Evolutionary conservation across 352 stramenopile species (phyloP), one percentile per base, ranked within the genome.

Genomic region (Hyaloperonospora brassicae): DNA sequence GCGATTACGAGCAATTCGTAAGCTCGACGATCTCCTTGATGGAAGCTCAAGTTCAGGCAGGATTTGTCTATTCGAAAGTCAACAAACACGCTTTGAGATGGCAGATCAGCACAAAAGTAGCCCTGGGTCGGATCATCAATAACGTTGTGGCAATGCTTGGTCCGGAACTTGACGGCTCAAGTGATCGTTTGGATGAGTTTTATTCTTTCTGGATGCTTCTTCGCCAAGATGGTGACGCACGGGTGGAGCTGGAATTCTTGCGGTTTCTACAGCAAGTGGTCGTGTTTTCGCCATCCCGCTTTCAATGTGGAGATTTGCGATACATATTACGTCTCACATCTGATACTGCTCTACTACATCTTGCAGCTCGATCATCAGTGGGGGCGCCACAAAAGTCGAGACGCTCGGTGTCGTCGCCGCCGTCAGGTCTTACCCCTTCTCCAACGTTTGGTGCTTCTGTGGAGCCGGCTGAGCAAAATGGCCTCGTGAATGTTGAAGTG

Each of bases 221-320:
- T 22, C 81, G 84, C 14, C 68, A 85, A 31, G 68, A 85, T 52
- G 71, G 73, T 9, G 78, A 93, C 23, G 54, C 76, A n/a, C 73
- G 79, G 12, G 61, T 93, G 3, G 80, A 93, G 47, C 64, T 88
- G 17, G 80, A 90, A 52, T 90, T 82, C 44, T 72, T 90, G 34
- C 80, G 76, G 44, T 92, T 91, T 25, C 55, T 93, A 31, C 78
- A 93, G 58, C 84, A 94, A 72, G 63, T 94, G 4, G 77, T 90
- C 0, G 77, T 93, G 34, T 89, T 93, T 48, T 78, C 78, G 22
- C 84, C 84, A 0, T 64, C 64, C 9, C 66, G 74, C 14, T 87
- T 92, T 42, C 74, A 76, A 35, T 55, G 49, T 23, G 58, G 45
- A 25, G 73, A 91, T 56, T 64, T 91, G 38, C 54, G 54, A 44